These are phyloP conservation scores for Clarireedia paspali DNA, from an alignment of 2,329 filamentous ascomycete genomes.

Conservation along the genomic window DNA sequence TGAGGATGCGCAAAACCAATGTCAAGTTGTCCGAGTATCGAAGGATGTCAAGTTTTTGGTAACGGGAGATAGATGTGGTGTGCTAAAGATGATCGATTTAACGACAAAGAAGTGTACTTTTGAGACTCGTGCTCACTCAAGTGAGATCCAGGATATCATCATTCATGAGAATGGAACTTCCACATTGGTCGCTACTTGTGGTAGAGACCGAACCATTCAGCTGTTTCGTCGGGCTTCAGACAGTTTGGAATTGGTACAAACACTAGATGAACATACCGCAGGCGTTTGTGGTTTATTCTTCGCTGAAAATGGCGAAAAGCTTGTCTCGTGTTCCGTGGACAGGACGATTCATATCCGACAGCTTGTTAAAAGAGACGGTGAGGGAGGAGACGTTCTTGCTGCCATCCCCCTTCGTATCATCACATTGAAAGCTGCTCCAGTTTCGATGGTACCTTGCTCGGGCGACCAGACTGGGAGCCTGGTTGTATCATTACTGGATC, in stretches of 20 bases:
- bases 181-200: conserved; percentile 71
- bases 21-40: conserved; percentile 53
- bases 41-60: conserved; percentile 59
- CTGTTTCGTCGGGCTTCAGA: conserved; percentile 60
- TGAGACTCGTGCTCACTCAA: conserved; percentile 77
- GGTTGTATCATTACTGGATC: conserved; percentile 53
- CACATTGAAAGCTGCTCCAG: conserved; percentile 76
- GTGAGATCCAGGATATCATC: conserved; percentile 76
- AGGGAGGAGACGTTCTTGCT: conserved; percentile 54
- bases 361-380: conserved; percentile 59
- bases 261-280: conserved; percentile 83
- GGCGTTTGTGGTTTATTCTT: conserved; percentile 76
- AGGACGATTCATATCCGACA: conserved; percentile 80
- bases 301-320: conserved; percentile 53
- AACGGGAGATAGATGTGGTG: conserved; percentile 81
- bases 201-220: conserved; percentile 86
- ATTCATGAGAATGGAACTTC: conserved; percentile 55
- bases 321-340: conserved; percentile 85
- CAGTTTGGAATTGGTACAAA: conserved; percentile 74
- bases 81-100: conserved; percentile 62
- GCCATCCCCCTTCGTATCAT: conserved; percentile 73
- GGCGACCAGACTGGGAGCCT: conserved; percentile 45
- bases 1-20: conserved; percentile 47
- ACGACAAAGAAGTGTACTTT: conserved; percentile 53
- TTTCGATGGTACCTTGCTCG: conserved; percentile 68